phyloP scores from a whole-genome alignment of 129 eudicot genomes.

The Mikania micrantha region DNA sequence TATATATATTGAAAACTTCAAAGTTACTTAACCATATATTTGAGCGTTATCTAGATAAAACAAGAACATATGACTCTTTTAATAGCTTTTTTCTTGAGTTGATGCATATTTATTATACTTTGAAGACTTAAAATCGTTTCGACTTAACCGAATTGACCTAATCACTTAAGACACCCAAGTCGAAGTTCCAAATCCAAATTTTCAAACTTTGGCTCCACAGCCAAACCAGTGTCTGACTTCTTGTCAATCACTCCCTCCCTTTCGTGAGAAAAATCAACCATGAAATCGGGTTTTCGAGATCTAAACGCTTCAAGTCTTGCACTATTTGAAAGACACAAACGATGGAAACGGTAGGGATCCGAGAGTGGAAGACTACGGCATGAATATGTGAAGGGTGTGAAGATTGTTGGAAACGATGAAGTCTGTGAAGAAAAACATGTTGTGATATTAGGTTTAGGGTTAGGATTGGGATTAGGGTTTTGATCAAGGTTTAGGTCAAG shows the following conservation, averaged over 20 bases:
- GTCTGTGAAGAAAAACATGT: conserved; percentile 3
- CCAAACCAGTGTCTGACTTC: conserved; percentile 13
- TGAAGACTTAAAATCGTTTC: neutral
- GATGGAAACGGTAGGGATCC: neutral
- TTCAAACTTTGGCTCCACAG: conserved; percentile 17
- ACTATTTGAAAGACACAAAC: neutral
- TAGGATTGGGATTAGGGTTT: conserved; percentile 23
- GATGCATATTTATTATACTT: neutral
- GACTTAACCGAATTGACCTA: conserved; percentile 6
- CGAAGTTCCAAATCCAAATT: conserved; percentile 44
- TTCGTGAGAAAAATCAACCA: neutral
- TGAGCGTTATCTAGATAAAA: neutral
- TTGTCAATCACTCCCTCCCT: conserved; percentile 6
- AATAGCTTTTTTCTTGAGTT: conserved; percentile 6
- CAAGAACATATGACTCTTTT: neutral
- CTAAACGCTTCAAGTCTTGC: neutral
- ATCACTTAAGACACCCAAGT: conserved; percentile 31
- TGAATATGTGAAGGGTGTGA: neutral
- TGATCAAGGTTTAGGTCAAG: neutral
- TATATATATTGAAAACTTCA: neutral
- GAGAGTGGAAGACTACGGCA: conserved; percentile 13
- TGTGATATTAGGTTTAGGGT: conserved; percentile 21
- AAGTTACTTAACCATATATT: neutral
- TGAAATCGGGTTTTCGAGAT: neutral
- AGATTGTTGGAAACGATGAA: conserved; percentile 3